Evolutionary conservation across 192 early-diverging fungal genomes (phyloP).

Genomic region (Linnemannia schmuckeri): DNA sequence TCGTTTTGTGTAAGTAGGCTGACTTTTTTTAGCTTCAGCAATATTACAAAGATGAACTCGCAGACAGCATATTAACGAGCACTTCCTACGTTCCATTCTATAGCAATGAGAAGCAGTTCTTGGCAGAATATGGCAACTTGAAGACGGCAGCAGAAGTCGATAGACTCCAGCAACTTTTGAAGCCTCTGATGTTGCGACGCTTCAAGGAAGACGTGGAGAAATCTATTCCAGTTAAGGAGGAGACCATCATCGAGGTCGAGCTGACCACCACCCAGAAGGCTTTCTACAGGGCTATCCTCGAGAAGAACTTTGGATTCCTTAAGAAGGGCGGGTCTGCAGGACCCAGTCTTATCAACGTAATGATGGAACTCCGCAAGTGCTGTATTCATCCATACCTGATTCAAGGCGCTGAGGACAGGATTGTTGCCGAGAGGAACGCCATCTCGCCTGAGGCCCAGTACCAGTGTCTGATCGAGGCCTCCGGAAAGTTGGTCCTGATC

Average conservation of each 20-base stretch:
- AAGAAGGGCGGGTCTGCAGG: conserved; percentile 76
- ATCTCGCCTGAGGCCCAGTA: conserved; percentile 73
- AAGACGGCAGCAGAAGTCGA: conserved; percentile 83
- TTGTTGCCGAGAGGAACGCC: conserved; percentile 76
- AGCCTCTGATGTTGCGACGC: conserved; percentile 89
- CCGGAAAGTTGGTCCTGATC: conserved; percentile 87
- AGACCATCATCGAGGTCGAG: conserved; percentile 93
- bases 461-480: conserved; percentile 79
- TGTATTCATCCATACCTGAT: conserved; percentile 91
- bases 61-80: not conserved
- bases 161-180: conserved; percentile 79
- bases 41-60: not conserved
- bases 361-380: conserved; percentile 93
- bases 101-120: conserved; percentile 77
- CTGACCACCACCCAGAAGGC: conserved; percentile 89
- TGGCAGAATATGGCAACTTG: conserved; percentile 77
- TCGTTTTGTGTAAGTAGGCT: conserved; percentile 65
- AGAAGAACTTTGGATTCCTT: conserved; percentile 86
- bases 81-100: not conserved
- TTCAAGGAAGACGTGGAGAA: conserved; percentile 94
- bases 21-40: not conserved
- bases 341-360: conserved; percentile 83
- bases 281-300: conserved; percentile 88
- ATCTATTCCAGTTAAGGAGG: conserved; percentile 90
- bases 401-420: conserved; percentile 85